These are phyloP conservation scores for Ustilago xerochloae DNA, from an alignment of 1,284 basidiomycete species.

Conservation along the genomic window DNA sequence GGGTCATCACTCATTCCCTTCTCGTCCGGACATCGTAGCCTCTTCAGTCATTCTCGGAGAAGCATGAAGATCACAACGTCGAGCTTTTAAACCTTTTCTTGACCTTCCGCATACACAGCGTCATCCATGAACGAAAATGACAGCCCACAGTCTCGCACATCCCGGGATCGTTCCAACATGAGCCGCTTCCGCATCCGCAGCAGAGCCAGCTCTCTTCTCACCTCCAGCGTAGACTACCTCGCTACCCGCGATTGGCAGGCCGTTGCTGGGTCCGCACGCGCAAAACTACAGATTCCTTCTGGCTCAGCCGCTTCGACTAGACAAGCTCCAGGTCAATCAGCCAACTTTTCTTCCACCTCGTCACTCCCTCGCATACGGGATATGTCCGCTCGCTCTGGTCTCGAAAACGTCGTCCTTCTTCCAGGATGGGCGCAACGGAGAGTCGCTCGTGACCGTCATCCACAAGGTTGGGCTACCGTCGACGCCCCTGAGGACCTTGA, in stretches of 20 bases:
- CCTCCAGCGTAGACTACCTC: constrained; percentile 38
- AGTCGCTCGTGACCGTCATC: constrained; percentile 46
- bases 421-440: constrained; percentile 50
- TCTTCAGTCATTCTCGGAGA: not conserved
- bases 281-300: constrained; percentile 21
- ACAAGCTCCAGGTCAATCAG: constrained; percentile 1
- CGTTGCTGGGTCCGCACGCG: constrained; percentile 29
- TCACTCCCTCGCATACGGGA: constrained; percentile 17
- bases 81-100: not conserved
- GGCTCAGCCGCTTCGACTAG: not conserved
- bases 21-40: no score
- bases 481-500: constrained; percentile 48
- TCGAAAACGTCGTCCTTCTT: constrained; percentile 35
- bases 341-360: constrained; percentile 18
- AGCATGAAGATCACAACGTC: constrained; percentile 2
- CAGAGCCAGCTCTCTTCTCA: constrained; percentile 34
- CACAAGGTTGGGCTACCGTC: constrained; percentile 39
- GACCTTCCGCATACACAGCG: not conserved
- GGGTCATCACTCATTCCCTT: not conserved
- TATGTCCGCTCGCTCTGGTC: constrained; percentile 26
- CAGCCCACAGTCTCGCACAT: constrained; percentile 8
- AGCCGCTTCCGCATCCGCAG: constrained; percentile 37
- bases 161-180: constrained; percentile 38
- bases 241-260: constrained; percentile 40
- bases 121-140: constrained; percentile 30